Base-by-base conservation (phyloP, 768 basidiomycete species). In the Leccinum pellstonianum region DNA sequence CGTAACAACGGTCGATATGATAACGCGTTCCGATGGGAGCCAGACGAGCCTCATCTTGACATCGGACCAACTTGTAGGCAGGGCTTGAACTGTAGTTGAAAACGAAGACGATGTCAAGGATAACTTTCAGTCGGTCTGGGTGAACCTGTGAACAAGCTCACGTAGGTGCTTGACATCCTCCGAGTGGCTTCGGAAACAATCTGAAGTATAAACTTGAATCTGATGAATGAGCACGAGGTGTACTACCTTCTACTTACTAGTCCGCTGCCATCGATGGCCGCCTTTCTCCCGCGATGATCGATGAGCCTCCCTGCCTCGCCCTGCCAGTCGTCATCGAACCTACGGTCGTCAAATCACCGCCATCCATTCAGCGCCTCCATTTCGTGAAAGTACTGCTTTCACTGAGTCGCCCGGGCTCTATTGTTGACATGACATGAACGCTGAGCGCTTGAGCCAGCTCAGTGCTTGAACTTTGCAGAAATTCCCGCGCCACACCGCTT, bases 141-240 rank as follows among this genome's bases (percentile, higher is more conserved):
- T 15, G 27, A 21, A 11, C 11, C 31, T 48, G n/a, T 9, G 47
- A 58, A 29, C 62, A 38, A 31, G 62, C 33, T 62, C 59, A 62
- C 12, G 25, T 17, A 21, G 17, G 25, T 27, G 21, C 8, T 49
- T 49, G 48, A 27, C 21, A 49, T 12, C 48, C 25, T 27, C 48
- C 15, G 48, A 15, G 15, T 15, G 25, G 1, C 14, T 51, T n/a
- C 2, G 25, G 14, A 12, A 25, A 27, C 25, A 50, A 50, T 31
- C 49, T 7, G 37, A 29, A 3, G 9, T 2, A 35, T 23, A 17
- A 21, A 25, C 21, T 25, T 25, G 17, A 21, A 57, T 9, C 17
- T 31, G n/a, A 56, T 55, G 25, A n/a, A 51, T 17, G 25, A 21
- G 15, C 46, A 23, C 3, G 46, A 43, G 9, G n/a, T 19, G 6